phyloP scores from a whole-genome alignment of 495 filamentous ascomycete species.

The Penicillium odoratum region DNA sequence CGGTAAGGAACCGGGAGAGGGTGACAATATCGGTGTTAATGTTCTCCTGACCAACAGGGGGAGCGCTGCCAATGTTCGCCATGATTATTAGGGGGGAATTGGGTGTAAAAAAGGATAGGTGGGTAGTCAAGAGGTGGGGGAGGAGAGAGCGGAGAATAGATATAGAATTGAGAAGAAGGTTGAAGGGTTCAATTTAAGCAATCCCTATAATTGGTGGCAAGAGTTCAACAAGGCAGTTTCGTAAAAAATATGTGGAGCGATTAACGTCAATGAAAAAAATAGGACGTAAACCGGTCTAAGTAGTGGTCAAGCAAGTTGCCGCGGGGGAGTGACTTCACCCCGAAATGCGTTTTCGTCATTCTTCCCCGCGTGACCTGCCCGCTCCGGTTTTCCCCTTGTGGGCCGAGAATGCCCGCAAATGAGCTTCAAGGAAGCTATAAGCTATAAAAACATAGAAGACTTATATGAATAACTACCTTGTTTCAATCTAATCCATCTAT shows the following conservation, averaged over 20 bases:
- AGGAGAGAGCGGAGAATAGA: background rate
- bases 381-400: slow-evolving; percentile 24
- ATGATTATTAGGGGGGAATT: slow-evolving; percentile 28
- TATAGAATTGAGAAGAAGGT: background rate
- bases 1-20: slow-evolving; percentile 90
- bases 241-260: slow-evolving; percentile 1
- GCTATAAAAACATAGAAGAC: background rate
- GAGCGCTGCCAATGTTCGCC: slow-evolving; percentile 28
- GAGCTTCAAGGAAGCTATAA: background rate
- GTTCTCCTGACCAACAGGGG: slow-evolving; percentile 61
- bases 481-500: background rate
- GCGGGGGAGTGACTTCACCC: slow-evolving; percentile 19
- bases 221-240: background rate
- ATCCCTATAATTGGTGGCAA: slow-evolving; percentile 5
- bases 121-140: background rate
- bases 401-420: slow-evolving; percentile 1
- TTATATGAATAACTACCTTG: background rate
- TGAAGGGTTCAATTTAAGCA: background rate
- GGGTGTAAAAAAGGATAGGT: background rate
- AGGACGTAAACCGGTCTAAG: slow-evolving; percentile 24
- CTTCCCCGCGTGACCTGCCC: slow-evolving; percentile 23
- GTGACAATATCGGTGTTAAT: slow-evolving; percentile 96
- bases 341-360: slow-evolving; percentile 24
- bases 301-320: slow-evolving; percentile 8
- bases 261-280: slow-evolving; percentile 13